Conservation (phyloP, 23 red algal genomes). For the Chondrus crispus region DNA sequence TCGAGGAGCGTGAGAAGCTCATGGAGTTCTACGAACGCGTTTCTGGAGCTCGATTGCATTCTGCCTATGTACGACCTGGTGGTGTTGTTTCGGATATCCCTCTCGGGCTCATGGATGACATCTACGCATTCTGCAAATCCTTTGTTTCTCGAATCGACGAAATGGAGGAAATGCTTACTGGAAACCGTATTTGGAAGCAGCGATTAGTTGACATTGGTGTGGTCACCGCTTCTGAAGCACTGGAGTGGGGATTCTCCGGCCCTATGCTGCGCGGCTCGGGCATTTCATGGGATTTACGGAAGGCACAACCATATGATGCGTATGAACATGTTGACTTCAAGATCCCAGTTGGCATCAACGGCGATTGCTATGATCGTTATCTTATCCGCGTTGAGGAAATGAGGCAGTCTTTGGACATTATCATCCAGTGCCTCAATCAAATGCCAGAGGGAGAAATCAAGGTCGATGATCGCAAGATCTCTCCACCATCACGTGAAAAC, state of each 20-base stretch:
- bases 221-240: constrained; percentile 81
- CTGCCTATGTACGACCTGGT: constrained; percentile 91
- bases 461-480: constrained; percentile 99
- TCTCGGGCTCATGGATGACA: constrained; percentile 95
- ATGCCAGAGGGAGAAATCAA: constrained; percentile 99
- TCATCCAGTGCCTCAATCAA: constrained; percentile 97
- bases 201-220: constrained; percentile 97
- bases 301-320: constrained; percentile 95
- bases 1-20: constrained; percentile 98
- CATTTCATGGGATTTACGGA: constrained; percentile 95
- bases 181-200: constrained; percentile 99
- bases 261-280: constrained; percentile 93
- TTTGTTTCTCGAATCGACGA: constrained; percentile 92
- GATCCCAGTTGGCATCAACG: constrained; percentile 87
- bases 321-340: constrained; percentile 94
- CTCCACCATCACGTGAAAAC: constrained; percentile 89
- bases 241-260: constrained; percentile 98
- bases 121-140: constrained; percentile 90
- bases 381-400: constrained; percentile 95
- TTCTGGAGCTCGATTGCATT: constrained; percentile 93
- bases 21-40: constrained; percentile 99
- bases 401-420: constrained; percentile 91
- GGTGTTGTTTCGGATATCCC: constrained; percentile 95
- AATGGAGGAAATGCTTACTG: constrained; percentile 98
- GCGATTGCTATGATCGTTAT: constrained; percentile 98